Base-by-base conservation (phyloP, 305 asterid species). In the Fraxinus xanthoxyloides region DNA sequence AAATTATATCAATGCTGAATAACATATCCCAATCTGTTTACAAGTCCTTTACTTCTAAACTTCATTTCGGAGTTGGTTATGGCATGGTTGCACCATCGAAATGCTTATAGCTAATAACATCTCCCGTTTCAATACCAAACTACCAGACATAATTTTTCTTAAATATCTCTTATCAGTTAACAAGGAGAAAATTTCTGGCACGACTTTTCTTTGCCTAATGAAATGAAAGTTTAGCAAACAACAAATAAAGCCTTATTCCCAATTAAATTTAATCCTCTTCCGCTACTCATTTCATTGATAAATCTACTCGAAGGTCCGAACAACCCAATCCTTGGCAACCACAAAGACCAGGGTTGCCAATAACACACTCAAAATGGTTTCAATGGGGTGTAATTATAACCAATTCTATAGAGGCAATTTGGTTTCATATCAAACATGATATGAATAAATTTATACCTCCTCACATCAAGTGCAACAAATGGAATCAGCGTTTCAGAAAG, bases 391-490 rank as follows among this genome's bases (percentile, higher is more conserved):
- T 69, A 34, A n/a, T 12, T 30, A 69, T 30, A 69, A 69, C 34
- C 4, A 69, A 30, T 30, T 69, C 75, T 69, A 4, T 15, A 2
- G 10, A 13, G 23, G 40, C 40, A 69, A 31, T 69, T 28, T 69
- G 75, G 34, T 69, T 69, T 69, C 21, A 15, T 28, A 78, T 13
- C 48, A 61, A 36, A 28, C 24, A 75, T 75, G 56, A 24, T 28
- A 40, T 61, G 61, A 75, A 48, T 38, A 28, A 36, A 72, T 76
- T 56, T 75, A 72, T 92, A 97, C 99, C 99, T 97, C 88, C 99
- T 91, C 86, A 97, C 98, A 82, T 97, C 99, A 86, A 97, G 98
- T 5, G 98, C 99, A 83, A 97, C 99, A 91, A 97, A 97, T 36
- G 99, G 99, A 84, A 97, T 97, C 86, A 97, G 83, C 79, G 97